Evolutionary conservation across 306 rosid species (phyloP).

Genomic region (Dalbergia cultrata): DNA sequence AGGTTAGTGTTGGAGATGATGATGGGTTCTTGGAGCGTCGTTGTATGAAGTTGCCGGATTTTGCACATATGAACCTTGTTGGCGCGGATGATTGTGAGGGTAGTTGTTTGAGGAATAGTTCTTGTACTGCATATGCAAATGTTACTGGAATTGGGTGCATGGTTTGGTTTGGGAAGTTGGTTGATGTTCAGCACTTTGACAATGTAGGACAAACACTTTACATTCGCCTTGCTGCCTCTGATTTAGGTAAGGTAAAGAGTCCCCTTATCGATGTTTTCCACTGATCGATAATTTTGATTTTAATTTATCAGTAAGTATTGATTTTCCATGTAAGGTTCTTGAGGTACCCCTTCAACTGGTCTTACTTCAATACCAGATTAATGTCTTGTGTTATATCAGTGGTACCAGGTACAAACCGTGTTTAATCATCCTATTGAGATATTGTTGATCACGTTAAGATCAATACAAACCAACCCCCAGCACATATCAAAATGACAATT

Average conservation of each 20-base stretch:
- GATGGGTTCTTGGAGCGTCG: slow-evolving; percentile 60
- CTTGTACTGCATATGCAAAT: slow-evolving; percentile 71
- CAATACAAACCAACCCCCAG: background rate
- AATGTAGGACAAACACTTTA: slow-evolving; percentile 57
- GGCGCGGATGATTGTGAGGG: slow-evolving; percentile 46
- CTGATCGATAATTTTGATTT: slow-evolving; percentile 13
- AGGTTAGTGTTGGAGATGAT: slow-evolving; percentile 55
- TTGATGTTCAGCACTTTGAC: slow-evolving; percentile 60
- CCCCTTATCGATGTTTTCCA: slow-evolving; percentile 4
- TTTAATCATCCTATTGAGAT: background rate
- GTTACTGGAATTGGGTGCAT: slow-evolving; percentile 76
- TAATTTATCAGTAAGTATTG: background rate
- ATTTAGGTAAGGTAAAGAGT: slow-evolving; percentile 54
- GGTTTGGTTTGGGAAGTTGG: slow-evolving; percentile 63
- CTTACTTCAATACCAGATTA: background rate
- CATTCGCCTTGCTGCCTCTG: slow-evolving; percentile 72
- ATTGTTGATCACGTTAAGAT: background rate
- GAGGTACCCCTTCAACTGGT: slow-evolving; percentile 22
- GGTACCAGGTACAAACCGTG: background rate
- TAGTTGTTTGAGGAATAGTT: slow-evolving; percentile 50
- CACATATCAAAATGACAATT: background rate
- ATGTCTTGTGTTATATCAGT: background rate
- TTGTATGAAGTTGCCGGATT: slow-evolving; percentile 77
- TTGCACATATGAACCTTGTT: slow-evolving; percentile 28
- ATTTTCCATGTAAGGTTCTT: slow-evolving; percentile 22